Evolutionary conservation across 257 asterid genomes (phyloP).

Genomic region (Solanum chaucha): DNA sequence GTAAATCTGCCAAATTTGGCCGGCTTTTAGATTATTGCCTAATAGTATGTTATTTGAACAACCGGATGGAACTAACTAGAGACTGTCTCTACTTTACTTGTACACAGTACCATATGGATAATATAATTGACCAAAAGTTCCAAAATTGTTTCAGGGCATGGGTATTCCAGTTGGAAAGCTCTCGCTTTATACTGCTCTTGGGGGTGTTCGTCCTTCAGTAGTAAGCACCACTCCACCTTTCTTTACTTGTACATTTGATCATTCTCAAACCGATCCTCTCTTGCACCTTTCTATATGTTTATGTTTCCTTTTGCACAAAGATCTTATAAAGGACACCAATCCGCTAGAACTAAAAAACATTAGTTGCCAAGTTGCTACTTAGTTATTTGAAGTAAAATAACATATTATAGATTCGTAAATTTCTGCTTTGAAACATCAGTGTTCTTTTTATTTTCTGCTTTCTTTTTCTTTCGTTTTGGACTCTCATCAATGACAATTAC

Average conservation of each 20-base stretch:
- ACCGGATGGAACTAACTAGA: not conserved
- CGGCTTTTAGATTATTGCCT: not conserved
- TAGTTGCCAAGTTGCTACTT: not conserved
- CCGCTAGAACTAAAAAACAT: not conserved
- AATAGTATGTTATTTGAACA: not conserved
- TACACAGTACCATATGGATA: not conserved
- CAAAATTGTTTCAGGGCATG: slow-evolving; percentile 60
- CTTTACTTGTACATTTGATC: not conserved
- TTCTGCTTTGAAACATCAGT: not conserved
- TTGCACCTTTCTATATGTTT: not conserved
- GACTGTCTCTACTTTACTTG: not conserved
- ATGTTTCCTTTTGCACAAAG: not conserved
- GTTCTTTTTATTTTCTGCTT: not conserved
- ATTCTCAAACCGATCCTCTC: not conserved
- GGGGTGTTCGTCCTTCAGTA: slow-evolving; percentile 93
- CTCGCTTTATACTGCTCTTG: slow-evolving; percentile 87
- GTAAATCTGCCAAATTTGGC: slow-evolving; percentile 17
- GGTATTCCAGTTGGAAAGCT: slow-evolving; percentile 98
- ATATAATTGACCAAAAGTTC: not conserved
- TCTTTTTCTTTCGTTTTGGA: not conserved
- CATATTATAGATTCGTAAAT: not conserved
- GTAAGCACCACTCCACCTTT: slow-evolving; percentile 37
- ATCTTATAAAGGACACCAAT: not conserved
- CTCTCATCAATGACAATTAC: not conserved
- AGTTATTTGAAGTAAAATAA: not conserved